Evolutionary conservation across 106 monocot genomes (phyloP).

Genomic region (Dendrobium chrysotoxum): DNA sequence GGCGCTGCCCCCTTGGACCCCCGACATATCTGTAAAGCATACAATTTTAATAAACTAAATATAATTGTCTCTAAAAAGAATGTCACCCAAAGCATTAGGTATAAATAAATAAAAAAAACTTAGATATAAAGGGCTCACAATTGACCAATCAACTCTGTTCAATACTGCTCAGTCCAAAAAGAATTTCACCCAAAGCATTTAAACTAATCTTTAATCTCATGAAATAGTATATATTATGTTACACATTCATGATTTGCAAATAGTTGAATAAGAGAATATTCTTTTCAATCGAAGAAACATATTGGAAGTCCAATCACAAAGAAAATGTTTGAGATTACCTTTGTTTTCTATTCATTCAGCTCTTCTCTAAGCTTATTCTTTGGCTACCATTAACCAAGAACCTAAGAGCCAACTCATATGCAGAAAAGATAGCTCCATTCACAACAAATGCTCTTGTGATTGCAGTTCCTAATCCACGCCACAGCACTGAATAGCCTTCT

Average conservation of each 20-base stretch:
- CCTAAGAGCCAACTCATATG: constrained; percentile 75
- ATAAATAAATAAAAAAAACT: too few species aligned
- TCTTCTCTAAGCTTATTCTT: constrained; percentile 41
- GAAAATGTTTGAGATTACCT: neutral
- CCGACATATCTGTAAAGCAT: too few species aligned
- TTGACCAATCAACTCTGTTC: too few species aligned
- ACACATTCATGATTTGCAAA: neutral
- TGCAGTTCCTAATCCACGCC: constrained; percentile 86
- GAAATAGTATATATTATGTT: neutral
- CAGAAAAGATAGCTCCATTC: constrained; percentile 90
- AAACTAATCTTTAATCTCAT: neutral
- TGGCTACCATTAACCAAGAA: constrained; percentile 36
- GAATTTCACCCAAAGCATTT: too few species aligned
- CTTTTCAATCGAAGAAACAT: too few species aligned
- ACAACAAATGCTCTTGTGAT: constrained; percentile 81
- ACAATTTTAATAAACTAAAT: too few species aligned
- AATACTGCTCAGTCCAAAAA: too few species aligned
- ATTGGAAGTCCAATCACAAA: neutral
- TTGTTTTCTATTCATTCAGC: constrained; percentile 9
- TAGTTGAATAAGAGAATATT: neutral
- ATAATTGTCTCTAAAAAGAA: too few species aligned
- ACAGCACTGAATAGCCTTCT: constrained; percentile 73
- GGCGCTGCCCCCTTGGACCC: too few species aligned
- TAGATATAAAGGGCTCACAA: too few species aligned
- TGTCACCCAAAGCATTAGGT: too few species aligned